Evolutionary conservation across 352 stramenopile genomes (phyloP).

Genomic region (Pythium inflatum): DNA sequence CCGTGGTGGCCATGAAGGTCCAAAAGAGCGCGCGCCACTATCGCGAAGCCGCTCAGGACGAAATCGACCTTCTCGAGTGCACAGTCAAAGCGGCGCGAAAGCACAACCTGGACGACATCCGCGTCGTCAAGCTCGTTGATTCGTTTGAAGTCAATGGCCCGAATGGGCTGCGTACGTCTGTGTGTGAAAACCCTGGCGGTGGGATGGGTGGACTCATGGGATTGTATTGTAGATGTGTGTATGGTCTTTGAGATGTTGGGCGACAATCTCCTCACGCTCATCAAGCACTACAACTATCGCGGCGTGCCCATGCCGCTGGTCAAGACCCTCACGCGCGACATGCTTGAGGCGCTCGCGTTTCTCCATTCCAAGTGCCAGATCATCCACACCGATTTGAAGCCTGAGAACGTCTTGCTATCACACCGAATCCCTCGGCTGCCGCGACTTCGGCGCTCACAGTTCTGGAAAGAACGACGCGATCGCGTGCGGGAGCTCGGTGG

Average conservation of each 20-base stretch:
- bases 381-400: constrained; percentile 99
- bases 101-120: constrained; percentile 38
- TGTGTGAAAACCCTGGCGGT: background rate
- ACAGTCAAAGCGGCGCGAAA: constrained; percentile 69
- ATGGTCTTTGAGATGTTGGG: constrained; percentile 99
- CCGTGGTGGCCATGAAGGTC: constrained; percentile 96
- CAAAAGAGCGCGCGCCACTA: constrained; percentile 99
- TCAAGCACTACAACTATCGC: constrained; percentile 99
- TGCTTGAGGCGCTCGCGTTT: constrained; percentile 97
- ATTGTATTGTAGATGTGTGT: constrained; percentile 82
- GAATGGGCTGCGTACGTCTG: constrained; percentile 89
- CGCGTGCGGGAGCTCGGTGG: constrained; percentile 11
- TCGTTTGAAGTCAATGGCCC: constrained; percentile 97
- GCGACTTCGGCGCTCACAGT: constrained; percentile 65
- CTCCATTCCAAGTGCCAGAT: constrained; percentile 97
- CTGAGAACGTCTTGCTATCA: constrained; percentile 98
- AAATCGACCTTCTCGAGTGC: constrained; percentile 97
- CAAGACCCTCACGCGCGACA: constrained; percentile 93
- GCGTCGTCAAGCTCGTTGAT: constrained; percentile 85
- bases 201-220: background rate
- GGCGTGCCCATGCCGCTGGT: constrained; percentile 96
- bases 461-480: constrained; percentile 42
- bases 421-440: constrained; percentile 73
- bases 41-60: constrained; percentile 97
- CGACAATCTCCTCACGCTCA: constrained; percentile 98